phyloP scores from a whole-genome alignment of 306 rosid species.

The Cucurbita pepo region DNA sequence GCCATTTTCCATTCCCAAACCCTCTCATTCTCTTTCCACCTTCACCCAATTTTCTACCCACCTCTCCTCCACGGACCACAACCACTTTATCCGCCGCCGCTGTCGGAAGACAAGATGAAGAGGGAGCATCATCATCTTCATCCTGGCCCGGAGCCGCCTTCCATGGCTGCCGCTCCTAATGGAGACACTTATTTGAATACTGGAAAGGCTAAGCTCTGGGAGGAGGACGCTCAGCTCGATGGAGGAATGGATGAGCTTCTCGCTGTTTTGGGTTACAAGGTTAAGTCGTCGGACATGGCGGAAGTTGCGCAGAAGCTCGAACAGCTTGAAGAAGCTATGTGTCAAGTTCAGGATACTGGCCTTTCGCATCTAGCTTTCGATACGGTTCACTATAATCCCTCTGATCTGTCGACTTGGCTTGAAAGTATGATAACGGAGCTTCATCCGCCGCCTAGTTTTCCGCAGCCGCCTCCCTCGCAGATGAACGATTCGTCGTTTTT shows the following conservation, averaged over 20 bases:
- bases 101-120: constrained; percentile 21
- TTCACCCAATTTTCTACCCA: neutral
- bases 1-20: constrained; percentile 11
- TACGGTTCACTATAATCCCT: constrained; percentile 57
- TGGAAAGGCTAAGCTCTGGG: constrained; percentile 51
- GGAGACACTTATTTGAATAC: neutral
- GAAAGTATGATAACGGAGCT: constrained; percentile 50
- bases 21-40: constrained; percentile 16
- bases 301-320: constrained; percentile 74
- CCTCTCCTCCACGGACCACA: neutral
- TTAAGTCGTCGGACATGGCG: constrained; percentile 62
- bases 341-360: constrained; percentile 29
- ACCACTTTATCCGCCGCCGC: neutral
- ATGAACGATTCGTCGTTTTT: constrained; percentile 8
- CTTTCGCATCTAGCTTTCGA: constrained; percentile 39
- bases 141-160: constrained; percentile 16
- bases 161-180: constrained; percentile 14
- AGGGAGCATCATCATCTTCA: constrained; percentile 36
- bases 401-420: constrained; percentile 68
- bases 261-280: constrained; percentile 80
- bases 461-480: neutral
- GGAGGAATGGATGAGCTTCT: constrained; percentile 77
- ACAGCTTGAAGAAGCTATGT: constrained; percentile 69
- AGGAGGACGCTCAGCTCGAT: constrained; percentile 24
- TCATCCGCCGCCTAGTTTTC: constrained; percentile 9